Conservation (phyloP, 352 stramenopile genomes). For the Globisporangium barbulae region DNA sequence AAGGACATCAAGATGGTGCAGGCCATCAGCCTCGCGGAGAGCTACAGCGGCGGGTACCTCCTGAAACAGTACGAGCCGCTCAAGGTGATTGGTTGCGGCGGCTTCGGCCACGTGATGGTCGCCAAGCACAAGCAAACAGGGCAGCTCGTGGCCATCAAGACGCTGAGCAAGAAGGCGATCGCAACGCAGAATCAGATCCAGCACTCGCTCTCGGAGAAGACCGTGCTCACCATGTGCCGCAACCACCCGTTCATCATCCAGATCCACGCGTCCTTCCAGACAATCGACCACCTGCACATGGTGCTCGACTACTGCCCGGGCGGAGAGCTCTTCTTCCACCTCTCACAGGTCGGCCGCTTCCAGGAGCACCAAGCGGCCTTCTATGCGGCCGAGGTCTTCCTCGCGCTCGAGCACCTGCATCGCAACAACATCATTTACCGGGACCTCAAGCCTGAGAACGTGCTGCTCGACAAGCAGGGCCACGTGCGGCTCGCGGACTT, state of each 20-base stretch:
- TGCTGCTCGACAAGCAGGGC: conserved; percentile 84
- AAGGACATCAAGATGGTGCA: conserved; percentile 61
- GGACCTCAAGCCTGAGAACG: conserved; percentile 91
- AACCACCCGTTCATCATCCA: conserved; percentile 92
- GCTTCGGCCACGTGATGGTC: conserved; percentile 88
- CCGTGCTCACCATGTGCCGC: conserved; percentile 84
- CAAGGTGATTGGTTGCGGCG: conserved; percentile 77
- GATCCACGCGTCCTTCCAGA: conserved; percentile 87
- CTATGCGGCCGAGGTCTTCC: conserved; percentile 85
- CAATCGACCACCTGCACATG: conserved; percentile 68
- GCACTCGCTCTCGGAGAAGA: conserved; percentile 82
- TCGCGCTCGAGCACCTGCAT: conserved; percentile 79
- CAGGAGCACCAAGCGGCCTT: conserved; percentile 76
- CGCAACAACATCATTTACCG: conserved; percentile 79
- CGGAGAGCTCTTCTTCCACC: conserved; percentile 84
- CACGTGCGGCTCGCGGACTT: conserved; percentile 90
- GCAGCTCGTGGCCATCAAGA: conserved; percentile 77
- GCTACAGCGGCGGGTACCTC: conserved; percentile 75
- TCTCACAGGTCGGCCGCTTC: conserved; percentile 74
- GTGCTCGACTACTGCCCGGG: conserved; percentile 78
- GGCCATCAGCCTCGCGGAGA: conserved; percentile 72
- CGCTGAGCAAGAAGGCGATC: conserved; percentile 77
- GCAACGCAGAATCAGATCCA: conserved; percentile 80
- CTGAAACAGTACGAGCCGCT: conserved; percentile 75
- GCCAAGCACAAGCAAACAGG: conserved; percentile 52